Base-by-base conservation (phyloP, 257 asterid species). In the Schizonepeta tenuifolia region DNA sequence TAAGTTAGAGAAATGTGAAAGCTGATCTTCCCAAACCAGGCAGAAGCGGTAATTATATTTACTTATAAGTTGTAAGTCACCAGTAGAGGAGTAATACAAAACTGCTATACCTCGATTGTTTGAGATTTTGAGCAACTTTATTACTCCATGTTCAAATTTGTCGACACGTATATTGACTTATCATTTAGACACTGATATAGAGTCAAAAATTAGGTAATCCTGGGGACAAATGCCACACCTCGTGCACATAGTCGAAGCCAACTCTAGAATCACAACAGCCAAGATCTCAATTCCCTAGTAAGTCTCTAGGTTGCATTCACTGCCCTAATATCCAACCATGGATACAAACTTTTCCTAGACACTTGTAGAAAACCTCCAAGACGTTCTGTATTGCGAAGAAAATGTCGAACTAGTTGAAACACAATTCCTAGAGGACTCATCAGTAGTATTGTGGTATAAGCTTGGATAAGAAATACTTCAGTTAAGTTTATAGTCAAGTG, bases 91-190 rank as follows among this genome's bases (percentile, higher is more conserved):
- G 58, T 36, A 35, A 51, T 50, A 65, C 31, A 69, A 53, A 46
- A 62, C 70, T 53, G 13, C 49, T 49, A 64, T 51, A 71, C 71
- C 61, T 43, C 71, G 54, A 58, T 57, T 43, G 14, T 70, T 50
- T 3, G 40, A 70, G 35, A 55, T 69, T 61, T 64, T 46, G 57
- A 80, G 55, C 58, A 41, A 64, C 21, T 69, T 49, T 46, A 64
- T 40, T 28, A 64, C 61, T 47, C 68, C 62, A 55, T 62, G 62
- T 50, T 61, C 67, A 72, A n/a, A 10, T n/a, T 53, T 8, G 36
- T 21, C 4, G 28, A 69, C 21, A 74, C 51, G 59, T 60, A 35
- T 41, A 67, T 17, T 14, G 41, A 46, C 41, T 54, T 59, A 56
- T 14, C 12, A 49, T 53, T 38, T 36, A 46, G 51, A 56, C 40